Conservation (phyloP, 208 protist genomes). For the Leishmania mexicana region DNA sequence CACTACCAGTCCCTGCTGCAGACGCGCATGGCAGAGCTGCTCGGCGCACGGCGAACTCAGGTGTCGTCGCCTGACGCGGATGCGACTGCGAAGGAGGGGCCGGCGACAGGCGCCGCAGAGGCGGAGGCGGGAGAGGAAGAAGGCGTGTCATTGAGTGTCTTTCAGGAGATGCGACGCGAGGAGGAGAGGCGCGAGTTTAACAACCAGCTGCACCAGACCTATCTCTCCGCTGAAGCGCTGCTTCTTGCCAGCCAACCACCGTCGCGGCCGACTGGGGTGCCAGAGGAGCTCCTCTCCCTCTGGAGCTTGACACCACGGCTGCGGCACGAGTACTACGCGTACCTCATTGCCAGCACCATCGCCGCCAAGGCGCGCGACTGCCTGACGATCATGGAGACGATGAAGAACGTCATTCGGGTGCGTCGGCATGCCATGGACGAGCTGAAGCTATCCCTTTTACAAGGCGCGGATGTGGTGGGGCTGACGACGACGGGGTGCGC, state of each 20-base stretch:
- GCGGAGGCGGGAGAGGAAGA: constrained; percentile 37
- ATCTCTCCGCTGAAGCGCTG: constrained; percentile 79
- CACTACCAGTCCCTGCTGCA: constrained; percentile 56
- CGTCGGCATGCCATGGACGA: constrained; percentile 87
- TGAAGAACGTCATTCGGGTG: constrained; percentile 69
- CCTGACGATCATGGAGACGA: constrained; percentile 73
- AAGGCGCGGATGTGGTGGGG: constrained; percentile 90
- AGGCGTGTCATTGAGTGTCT: constrained; percentile 81
- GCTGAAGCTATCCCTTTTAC: constrained; percentile 74
- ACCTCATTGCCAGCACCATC: constrained; percentile 80
- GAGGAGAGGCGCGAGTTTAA: constrained; percentile 78
- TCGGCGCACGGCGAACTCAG: constrained; percentile 20
- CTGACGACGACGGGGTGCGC: constrained; percentile 94
- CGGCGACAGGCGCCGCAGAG: neutral
- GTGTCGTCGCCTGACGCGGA: neutral
- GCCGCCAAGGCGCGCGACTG: constrained; percentile 75
- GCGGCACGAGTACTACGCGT: constrained; percentile 87
- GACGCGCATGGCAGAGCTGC: constrained; percentile 38
- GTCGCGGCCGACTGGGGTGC: constrained; percentile 49
- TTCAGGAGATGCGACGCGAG: constrained; percentile 89
- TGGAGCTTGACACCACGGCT: constrained; percentile 79
- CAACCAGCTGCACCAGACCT: constrained; percentile 64
- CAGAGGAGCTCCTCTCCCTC: constrained; percentile 75
- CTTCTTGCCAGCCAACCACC: constrained; percentile 62
- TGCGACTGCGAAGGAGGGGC: neutral